Base-by-base conservation (phyloP, 2,329 filamentous ascomycete species). In the Tricladium varicosporioides region DNA sequence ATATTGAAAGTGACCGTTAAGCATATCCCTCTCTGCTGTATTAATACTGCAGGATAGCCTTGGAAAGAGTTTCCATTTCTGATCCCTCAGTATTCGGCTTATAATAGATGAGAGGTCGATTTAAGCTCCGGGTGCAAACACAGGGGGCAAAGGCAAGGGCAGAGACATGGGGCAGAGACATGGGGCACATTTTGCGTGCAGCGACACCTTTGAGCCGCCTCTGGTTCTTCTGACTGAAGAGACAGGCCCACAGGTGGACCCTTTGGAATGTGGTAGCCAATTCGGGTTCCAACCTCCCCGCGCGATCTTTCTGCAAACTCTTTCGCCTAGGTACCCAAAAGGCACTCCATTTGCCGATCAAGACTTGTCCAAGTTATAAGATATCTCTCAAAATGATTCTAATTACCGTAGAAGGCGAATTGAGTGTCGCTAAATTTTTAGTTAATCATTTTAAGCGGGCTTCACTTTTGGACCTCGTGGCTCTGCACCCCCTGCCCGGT, bases 61-160 rank as follows among this genome's bases (percentile, higher is more conserved):
- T 40, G 36, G 11, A 40, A 40, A 40, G 36, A 10, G 47, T 15
- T 22, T 46, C 47, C 4, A 51, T 56, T 56, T 56, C 47, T 56
- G 18, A 54, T 44, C 36, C 52, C 19, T 46, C 14, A 45, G 36
- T 16, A 5, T 14, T 3, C 22, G 14, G 27, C n/a, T 56, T 47
- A 56, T 56, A 56, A 50, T 56, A 56, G 47, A 51, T 22, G 36
- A 15, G 49, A 43, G 33, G 14, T 31, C 32, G 9, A 52, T 52
- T 52, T 52, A 36, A n/a, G 33, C 18, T 43, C 49, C 33, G 14
- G 32, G 32, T 42, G 49, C 11, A 51, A 51, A 51, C 9, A 27
- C 32, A 16, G 32, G 11, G 11, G 40, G 40, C 49, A 19, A 31
- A 32, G 36, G 11, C 36, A 40, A 10, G 36, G 36, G 36, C n/a